Conservation (phyloP, 2,329 filamentous ascomycete species). For the Neonectria ditissima region DNA sequence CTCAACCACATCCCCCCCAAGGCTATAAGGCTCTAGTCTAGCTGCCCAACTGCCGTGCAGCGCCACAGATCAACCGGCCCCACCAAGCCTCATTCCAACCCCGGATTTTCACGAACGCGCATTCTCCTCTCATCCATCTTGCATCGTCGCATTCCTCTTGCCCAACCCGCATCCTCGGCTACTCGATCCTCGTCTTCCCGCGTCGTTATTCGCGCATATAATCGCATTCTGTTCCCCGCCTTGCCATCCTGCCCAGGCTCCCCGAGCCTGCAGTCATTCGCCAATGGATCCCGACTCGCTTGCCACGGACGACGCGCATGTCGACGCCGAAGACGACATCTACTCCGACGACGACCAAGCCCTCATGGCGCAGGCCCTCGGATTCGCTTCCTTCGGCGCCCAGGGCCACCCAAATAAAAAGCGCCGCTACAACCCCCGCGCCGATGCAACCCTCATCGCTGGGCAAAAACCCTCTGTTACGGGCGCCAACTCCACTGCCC, state of each 20-base stretch:
- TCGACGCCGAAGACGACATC: constrained; percentile 31
- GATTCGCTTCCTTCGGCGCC: constrained; percentile 77
- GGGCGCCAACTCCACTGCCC: constrained; percentile 53
- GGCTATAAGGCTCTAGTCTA: constrained; percentile 11
- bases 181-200: constrained; percentile 4
- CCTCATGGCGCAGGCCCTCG: constrained; percentile 76
- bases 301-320: constrained; percentile 1
- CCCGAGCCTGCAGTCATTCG: not conserved
- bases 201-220: not conserved
- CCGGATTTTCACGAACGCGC: constrained; percentile 41
- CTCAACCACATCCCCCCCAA: not conserved
- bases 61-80: constrained; percentile 29
- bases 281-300: constrained; percentile 23
- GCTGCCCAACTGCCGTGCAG: constrained; percentile 25
- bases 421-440: constrained; percentile 72
- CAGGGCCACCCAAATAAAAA: constrained; percentile 70
- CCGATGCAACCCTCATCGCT: constrained; percentile 56
- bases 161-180: constrained; percentile 21
- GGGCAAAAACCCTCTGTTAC: constrained; percentile 45
- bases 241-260: not conserved
- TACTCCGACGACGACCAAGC: constrained; percentile 51
- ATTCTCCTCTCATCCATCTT: constrained; percentile 34
- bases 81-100: constrained; percentile 34
- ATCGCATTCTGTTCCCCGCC: not conserved
- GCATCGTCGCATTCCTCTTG: constrained; percentile 17